Evolutionary conservation across 2,329 filamentous ascomycete genomes (phyloP).

Genomic region (Stachybotrys chlorohalonatus): DNA sequence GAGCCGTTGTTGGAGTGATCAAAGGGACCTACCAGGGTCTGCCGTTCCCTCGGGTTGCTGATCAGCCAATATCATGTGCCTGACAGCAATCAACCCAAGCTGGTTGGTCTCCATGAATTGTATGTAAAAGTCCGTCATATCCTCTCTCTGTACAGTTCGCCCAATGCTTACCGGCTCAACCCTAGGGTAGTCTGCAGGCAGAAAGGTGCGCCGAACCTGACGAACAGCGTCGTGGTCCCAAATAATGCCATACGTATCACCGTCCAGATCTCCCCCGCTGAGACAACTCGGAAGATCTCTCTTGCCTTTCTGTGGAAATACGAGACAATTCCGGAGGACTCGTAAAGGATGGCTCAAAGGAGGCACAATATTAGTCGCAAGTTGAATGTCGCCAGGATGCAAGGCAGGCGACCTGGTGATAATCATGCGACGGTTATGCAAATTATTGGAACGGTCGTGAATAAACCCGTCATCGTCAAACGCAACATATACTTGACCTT

Average conservation of each 20-base stretch:
- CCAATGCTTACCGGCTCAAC: slow-evolving; percentile 48
- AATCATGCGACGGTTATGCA: slow-evolving; percentile 38
- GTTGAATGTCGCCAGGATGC: slow-evolving; percentile 72
- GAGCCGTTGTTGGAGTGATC: background rate
- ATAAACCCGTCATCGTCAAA: slow-evolving; percentile 31
- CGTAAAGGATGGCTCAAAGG: slow-evolving; percentile 49
- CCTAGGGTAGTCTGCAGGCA: slow-evolving; percentile 62
- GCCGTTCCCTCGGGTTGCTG: slow-evolving; percentile 40
- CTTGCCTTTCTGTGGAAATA: slow-evolving; percentile 62
- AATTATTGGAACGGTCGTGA: slow-evolving; percentile 15
- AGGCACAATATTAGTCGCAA: slow-evolving; percentile 54
- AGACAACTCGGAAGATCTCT: slow-evolving; percentile 73
- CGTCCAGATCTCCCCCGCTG: slow-evolving; percentile 75
- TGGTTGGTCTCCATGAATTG: slow-evolving; percentile 62
- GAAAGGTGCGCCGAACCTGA: slow-evolving; percentile 18
- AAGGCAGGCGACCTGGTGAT: slow-evolving; percentile 74
- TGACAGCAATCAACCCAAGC: slow-evolving; percentile 54
- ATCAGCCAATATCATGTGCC: slow-evolving; percentile 58
- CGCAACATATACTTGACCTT: slow-evolving; percentile 60
- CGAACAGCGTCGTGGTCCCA: slow-evolving; percentile 52
- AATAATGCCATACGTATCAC: slow-evolving; percentile 73
- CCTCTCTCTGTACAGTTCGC: slow-evolving; percentile 46
- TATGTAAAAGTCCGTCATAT: slow-evolving; percentile 78
- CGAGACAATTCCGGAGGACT: slow-evolving; percentile 61
- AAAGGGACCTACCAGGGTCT: slow-evolving; percentile 35